Evolutionary conservation across 176 grass and related monocot genomes (phyloP).

Genomic region (Musa beccarii): DNA sequence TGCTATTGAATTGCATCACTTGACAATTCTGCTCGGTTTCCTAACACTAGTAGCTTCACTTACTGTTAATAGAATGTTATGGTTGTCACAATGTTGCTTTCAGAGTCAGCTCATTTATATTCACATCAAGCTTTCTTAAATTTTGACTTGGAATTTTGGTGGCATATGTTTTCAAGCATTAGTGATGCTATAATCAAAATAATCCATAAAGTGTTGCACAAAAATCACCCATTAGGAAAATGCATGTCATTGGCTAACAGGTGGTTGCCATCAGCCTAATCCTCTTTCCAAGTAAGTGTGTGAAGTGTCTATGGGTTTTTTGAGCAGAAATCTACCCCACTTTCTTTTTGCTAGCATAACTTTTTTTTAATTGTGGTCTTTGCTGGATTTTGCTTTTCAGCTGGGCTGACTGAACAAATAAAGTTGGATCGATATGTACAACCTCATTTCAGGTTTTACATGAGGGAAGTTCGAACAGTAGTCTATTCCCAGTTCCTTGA

Average conservation of each 20-base stretch:
- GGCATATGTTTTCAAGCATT: neutral
- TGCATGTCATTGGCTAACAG: too few relatives aligned
- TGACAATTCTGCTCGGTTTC: too few relatives aligned
- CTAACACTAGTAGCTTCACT: too few relatives aligned
- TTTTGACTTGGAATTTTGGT: neutral
- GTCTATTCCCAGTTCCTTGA: constrained; percentile 93
- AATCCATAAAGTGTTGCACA: too few relatives aligned
- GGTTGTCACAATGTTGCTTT: neutral
- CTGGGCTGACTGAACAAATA: constrained; percentile 87
- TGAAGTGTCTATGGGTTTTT: neutral
- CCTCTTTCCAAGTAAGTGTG: neutral
- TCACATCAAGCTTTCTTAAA: neutral
- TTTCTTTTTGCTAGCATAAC: constrained; percentile 26
- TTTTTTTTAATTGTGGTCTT: neutral
- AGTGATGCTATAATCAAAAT: too few relatives aligned
- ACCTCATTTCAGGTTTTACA: constrained; percentile 85
- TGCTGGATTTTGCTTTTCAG: constrained; percentile 30
- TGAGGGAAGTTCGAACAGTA: constrained; percentile 87
- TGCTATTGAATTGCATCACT: too few relatives aligned
- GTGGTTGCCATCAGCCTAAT: neutral
- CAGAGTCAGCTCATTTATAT: neutral
- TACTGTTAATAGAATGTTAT: neutral
- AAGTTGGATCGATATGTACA: constrained; percentile 88
- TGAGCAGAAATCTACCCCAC: neutral
- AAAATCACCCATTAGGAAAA: too few relatives aligned